Base-by-base conservation (phyloP, 2,329 filamentous ascomycete genomes). In the Cercospora sp. region DNA sequence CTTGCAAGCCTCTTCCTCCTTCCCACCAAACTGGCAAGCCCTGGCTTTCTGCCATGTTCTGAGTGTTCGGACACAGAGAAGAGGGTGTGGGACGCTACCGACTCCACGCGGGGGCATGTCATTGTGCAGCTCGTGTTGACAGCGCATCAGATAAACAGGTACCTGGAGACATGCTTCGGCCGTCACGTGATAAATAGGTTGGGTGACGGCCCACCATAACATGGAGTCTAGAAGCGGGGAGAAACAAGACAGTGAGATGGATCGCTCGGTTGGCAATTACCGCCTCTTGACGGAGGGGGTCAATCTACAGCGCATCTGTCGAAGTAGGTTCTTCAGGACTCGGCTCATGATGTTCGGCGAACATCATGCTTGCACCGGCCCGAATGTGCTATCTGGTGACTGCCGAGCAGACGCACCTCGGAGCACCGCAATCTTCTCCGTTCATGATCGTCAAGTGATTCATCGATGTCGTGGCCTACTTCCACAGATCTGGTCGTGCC, bases 71-170 rank as follows among this genome's bases (percentile, higher is more conserved):
- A 61, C 42, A 20, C 28, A 10, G 10, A 28, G 20, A 48, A 65
- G 53, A 67, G 42, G 68, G 62, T 68, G 70, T 67, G 68, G 20
- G 48, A 23, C 60, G 64, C 13, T 64, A 63, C 63, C 57, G 55
- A 59, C 26, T 64, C 61, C 51, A 55, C 36, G 36, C 39, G 28
- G 67, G 31, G n/a, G 62, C 45, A 63, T 70, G 65, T 68, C 70
- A 70, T 70, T 57, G 63, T 60, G 66, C 69, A 66, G 64, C 62
- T 33, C 33, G 58, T 45, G 62, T 67, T 66, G 63, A 70, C 70
- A 72, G 63, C 68, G 70, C 70, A 70, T 58, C 53, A n/a, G 63
- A 62, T 42, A 55, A 33, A 63, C 57, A 48, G 66, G 48, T 68
- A 65, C 66, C 51, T 61, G 66, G 66, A 65, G 69, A 68, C 70